Evolutionary conservation across 2,329 filamentous ascomycete genomes (phyloP).

Genomic region (Microcera coccophila): DNA sequence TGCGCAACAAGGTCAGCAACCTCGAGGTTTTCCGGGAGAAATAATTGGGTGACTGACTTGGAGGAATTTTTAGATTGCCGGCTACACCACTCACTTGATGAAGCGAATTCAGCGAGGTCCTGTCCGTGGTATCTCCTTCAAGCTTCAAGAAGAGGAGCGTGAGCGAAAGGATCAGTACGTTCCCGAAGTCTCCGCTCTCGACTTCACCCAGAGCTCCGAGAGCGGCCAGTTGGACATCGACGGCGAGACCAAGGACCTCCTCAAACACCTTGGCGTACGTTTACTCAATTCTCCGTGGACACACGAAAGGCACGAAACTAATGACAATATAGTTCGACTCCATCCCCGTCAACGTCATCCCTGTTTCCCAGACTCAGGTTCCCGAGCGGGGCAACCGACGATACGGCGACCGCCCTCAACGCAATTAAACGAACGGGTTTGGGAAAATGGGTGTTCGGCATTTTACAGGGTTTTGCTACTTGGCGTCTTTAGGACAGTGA

Average conservation of each 20-base stretch:
- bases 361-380: slow-evolving; percentile 83
- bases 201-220: slow-evolving; percentile 94
- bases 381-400: slow-evolving; percentile 74
- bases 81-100: slow-evolving; percentile 98
- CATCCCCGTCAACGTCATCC: slow-evolving; percentile 93
- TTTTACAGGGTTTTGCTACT: slow-evolving; percentile 44
- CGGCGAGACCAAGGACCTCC: slow-evolving; percentile 95
- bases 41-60: slow-evolving; percentile 16
- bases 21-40: slow-evolving; percentile 2
- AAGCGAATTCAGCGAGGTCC: slow-evolving; percentile 99
- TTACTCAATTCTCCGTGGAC: slow-evolving; percentile 10
- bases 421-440: slow-evolving; percentile 34
- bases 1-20: slow-evolving; percentile 88
- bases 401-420: slow-evolving; percentile 61
- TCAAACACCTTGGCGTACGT: slow-evolving; percentile 98
- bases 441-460: slow-evolving; percentile 41
- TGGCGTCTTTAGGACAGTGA: slow-evolving; percentile 58
- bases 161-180: slow-evolving; percentile 99
- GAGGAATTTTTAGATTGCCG: slow-evolving; percentile 66
- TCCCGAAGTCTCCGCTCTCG: slow-evolving; percentile 95
- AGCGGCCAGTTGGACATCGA: slow-evolving; percentile 92
- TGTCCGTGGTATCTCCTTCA: slow-evolving; percentile 99
- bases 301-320: no score
- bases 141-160: slow-evolving; percentile 99
- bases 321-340: slow-evolving; percentile 73